phyloP scores from a whole-genome alignment of 2,329 filamentous ascomycete species.

The Aspergillus sergii region DNA sequence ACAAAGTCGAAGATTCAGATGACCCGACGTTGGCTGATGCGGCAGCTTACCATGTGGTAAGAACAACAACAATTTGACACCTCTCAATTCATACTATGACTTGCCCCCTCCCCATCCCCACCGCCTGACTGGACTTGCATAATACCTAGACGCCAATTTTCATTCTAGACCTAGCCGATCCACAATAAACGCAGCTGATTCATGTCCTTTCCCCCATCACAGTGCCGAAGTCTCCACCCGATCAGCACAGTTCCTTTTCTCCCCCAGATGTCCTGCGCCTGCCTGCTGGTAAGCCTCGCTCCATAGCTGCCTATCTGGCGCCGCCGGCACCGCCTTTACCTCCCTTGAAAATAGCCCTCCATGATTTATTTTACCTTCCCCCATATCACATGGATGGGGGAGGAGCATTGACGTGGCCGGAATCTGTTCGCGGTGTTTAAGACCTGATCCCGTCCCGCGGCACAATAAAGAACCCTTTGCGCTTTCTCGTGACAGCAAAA shows the following conservation, averaged over 20 bases:
- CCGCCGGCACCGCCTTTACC: not conserved
- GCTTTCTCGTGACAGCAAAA: conserved; percentile 10
- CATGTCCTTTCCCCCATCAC: not conserved
- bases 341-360: not conserved
- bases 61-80: conserved; percentile 2
- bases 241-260: not conserved
- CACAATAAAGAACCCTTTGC: conserved; percentile 3
- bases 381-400: conserved; percentile 9
- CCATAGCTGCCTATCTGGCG: not conserved
- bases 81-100: not conserved
- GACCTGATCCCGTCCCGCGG: conserved; percentile 4
- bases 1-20: conserved; percentile 5
- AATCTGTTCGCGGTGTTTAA: conserved; percentile 9
- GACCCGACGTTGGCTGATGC: conserved; percentile 3
- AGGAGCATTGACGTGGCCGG: conserved; percentile 12
- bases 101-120: not conserved
- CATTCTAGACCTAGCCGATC: conserved; percentile 3
- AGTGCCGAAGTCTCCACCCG: conserved; percentile 4
- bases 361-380: not conserved
- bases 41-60: conserved; percentile 1
- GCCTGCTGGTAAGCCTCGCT: conserved; percentile 5
- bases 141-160: not conserved
- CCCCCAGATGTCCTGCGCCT: not conserved
- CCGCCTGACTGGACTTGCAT: conserved; percentile 6
- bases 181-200: conserved; percentile 3